phyloP scores from a whole-genome alignment of 345 rosid species.

The Lepidium aucheri region DNA sequence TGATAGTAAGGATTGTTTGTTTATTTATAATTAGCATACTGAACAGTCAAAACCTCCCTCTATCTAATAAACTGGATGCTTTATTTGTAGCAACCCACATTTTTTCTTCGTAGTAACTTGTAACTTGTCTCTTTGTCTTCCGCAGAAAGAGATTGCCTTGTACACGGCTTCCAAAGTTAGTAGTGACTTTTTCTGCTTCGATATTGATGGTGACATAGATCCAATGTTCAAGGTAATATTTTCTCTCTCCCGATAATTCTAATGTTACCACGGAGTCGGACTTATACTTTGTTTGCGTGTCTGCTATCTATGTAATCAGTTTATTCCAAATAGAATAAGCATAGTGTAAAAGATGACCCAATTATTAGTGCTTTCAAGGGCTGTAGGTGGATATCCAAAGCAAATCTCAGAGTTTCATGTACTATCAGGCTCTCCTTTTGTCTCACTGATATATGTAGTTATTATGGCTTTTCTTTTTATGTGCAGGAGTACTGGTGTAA shows the following conservation, averaged over 20 bases:
- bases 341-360: neutral
- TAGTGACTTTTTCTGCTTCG: constrained; percentile 82
- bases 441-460: neutral
- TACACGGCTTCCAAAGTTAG: constrained; percentile 80
- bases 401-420: neutral
- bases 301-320: neutral
- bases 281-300: neutral
- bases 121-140: constrained; percentile 10
- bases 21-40: neutral
- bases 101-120: neutral
- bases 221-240: constrained; percentile 83
- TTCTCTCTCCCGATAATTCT: neutral
- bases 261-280: neutral
- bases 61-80: neutral
- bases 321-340: neutral
- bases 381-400: neutral
- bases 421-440: neutral
- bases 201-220: constrained; percentile 87
- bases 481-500: constrained; percentile 98
- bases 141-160: constrained; percentile 95
- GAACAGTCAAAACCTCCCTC: neutral
- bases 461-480: neutral
- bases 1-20: neutral
- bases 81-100: neutral
- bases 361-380: neutral